Percentiles rank a stretch among this genome's conserved stretches.
Evolutionary conservation across 768 basidiomycete genomes (phyloP).

Genomic region (Boletus pseudo-olivaceus): DNA sequence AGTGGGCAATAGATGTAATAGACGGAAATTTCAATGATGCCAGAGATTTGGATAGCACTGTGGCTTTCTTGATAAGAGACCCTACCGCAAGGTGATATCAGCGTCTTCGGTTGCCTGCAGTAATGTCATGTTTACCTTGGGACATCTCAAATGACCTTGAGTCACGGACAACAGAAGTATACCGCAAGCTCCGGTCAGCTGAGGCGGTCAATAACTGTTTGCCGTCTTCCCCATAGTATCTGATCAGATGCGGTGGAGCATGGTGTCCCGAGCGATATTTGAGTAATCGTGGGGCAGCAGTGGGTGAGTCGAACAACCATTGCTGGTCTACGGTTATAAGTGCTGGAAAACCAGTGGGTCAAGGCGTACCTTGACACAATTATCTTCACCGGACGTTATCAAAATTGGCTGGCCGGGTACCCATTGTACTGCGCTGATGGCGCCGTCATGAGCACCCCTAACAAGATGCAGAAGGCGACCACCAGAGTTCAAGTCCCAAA

Average conservation of each 20-base stretch:
- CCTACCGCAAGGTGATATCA: constrained; percentile 44
- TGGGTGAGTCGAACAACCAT: constrained; percentile 96
- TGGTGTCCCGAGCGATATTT: constrained; percentile 94
- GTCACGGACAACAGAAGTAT: constrained; percentile 91
- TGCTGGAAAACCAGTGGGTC: neutral
- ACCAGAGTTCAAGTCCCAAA: constrained; percentile 88
- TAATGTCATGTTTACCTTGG: constrained; percentile 59
- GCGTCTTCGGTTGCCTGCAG: neutral
- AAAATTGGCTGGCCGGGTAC: constrained; percentile 89
- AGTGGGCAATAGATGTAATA: constrained; percentile 74
- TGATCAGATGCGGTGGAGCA: constrained; percentile 83
- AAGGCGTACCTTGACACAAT: constrained; percentile 80
- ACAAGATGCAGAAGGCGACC: constrained; percentile 83
- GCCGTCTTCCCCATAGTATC: constrained; percentile 97
- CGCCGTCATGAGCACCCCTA: constrained; percentile 85
- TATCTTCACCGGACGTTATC: constrained; percentile 88
- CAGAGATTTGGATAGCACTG: constrained; percentile 70
- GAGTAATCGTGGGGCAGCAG: constrained; percentile 77
- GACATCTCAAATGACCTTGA: constrained; percentile 93
- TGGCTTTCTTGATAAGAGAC: constrained; percentile 79
- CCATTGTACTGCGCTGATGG: constrained; percentile 84
- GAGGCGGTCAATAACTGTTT: constrained; percentile 91
- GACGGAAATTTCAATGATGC: constrained; percentile 82
- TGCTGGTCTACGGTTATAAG: constrained; percentile 52
- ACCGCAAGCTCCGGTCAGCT: constrained; percentile 82